Percentiles rank a stretch among this genome's conserved stretches.
phyloP scores from a whole-genome alignment of 768 basidiomycete species.

The Calocybe cyanea region DNA sequence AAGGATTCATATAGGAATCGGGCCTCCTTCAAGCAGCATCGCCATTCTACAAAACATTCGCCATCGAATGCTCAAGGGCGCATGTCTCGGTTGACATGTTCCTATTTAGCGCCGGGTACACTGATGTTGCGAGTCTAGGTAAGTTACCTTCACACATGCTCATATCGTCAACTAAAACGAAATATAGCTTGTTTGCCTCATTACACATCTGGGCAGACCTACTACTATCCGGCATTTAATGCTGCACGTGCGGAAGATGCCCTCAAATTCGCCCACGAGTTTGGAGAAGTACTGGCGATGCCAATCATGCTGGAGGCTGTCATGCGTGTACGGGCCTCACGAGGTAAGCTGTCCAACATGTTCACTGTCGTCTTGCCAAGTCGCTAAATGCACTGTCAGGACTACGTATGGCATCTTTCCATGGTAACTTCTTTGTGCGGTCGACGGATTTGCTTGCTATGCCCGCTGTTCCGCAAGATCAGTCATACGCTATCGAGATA shows the following conservation, averaged over 20 bases:
- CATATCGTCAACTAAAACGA: background rate
- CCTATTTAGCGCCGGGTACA: slow-evolving; percentile 90
- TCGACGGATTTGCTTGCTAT: slow-evolving; percentile 95
- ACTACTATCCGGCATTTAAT: slow-evolving; percentile 98
- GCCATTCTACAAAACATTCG: slow-evolving; percentile 97
- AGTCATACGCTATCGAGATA: slow-evolving; percentile 93
- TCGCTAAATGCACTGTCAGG: slow-evolving; percentile 36
- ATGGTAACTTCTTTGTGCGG: slow-evolving; percentile 97
- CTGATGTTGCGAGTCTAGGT: slow-evolving; percentile 94
- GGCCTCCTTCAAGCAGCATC: slow-evolving; percentile 89
- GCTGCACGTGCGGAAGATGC: slow-evolving; percentile 93
- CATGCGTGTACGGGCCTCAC: slow-evolving; percentile 96
- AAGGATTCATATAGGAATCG: slow-evolving; percentile 60
- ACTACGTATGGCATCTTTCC: slow-evolving; percentile 94
- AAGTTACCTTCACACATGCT: slow-evolving; percentile 16
- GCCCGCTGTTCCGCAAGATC: slow-evolving; percentile 94
- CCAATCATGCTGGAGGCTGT: slow-evolving; percentile 97
- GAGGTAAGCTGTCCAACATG: slow-evolving; percentile 48
- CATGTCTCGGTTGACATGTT: slow-evolving; percentile 99
- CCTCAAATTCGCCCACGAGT: slow-evolving; percentile 96
- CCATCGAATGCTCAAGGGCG: slow-evolving; percentile 95
- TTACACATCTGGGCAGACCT: slow-evolving; percentile 97
- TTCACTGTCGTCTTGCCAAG: background rate
- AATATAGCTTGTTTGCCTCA: slow-evolving; percentile 83
- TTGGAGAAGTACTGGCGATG: slow-evolving; percentile 88